Conservation (phyloP, 192 early-diverging fungal species). For the Spinellus fusiger region DNA sequence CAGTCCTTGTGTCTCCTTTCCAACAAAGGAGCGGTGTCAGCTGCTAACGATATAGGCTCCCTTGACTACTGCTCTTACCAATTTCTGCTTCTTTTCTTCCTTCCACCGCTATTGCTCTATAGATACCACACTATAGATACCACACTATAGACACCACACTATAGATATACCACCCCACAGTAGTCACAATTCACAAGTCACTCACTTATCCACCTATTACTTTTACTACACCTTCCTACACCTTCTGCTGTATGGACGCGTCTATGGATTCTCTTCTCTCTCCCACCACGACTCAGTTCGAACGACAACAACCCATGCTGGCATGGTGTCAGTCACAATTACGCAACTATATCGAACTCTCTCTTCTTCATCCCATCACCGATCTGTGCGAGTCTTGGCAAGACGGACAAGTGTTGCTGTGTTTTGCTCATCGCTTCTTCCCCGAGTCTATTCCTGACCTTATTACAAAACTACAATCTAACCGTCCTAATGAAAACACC, state of each 20-base stretch:
- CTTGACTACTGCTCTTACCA: neutral
- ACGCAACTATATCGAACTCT: conserved; percentile 1
- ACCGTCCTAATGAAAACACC: neutral
- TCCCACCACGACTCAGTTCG: conserved; percentile 1
- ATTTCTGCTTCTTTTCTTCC: neutral
- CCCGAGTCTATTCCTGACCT: conserved; percentile 13
- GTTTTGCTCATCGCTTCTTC: conserved; percentile 11
- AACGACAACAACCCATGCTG: conserved; percentile 10
- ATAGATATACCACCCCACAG: no score
- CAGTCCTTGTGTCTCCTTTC: conserved; percentile 3
- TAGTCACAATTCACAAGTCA: neutral
- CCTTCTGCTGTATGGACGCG: neutral
- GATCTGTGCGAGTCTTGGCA: conserved; percentile 6
- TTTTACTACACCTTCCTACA: neutral
- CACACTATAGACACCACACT: no score
- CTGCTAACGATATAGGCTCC: neutral
- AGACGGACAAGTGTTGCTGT: neutral
- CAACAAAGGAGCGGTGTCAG: neutral
- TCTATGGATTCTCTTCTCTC: neutral
- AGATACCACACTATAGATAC: no score
- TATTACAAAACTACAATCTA: neutral
- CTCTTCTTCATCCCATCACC: conserved; percentile 13
- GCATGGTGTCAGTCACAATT: conserved; percentile 15
- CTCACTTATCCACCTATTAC: neutral
- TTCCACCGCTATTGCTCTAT: no score